phyloP scores from a whole-genome alignment of 192 early-diverging fungal genomes.

The Chytriomyces sp. region DNA sequence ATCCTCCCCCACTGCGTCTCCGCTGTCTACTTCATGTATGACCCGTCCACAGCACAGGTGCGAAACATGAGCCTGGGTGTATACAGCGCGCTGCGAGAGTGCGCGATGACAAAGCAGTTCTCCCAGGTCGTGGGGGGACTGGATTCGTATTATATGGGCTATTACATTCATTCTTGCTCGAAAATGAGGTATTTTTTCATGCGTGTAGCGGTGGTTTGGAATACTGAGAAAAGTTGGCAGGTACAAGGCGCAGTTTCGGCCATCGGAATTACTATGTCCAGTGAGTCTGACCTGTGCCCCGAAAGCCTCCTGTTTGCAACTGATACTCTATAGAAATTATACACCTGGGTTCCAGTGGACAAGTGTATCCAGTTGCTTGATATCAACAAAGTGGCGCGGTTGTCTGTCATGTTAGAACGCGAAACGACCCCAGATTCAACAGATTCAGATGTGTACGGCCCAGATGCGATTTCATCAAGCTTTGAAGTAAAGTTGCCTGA shows the following conservation, averaged over 20 bases:
- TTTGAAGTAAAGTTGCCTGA: too few relatives aligned
- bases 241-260: constrained; percentile 81
- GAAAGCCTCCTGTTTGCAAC: background rate
- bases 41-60: constrained; percentile 67
- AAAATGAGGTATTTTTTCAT: constrained; percentile 98
- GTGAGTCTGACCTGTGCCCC: constrained; percentile 9
- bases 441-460: constrained; percentile 4
- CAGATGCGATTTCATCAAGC: background rate
- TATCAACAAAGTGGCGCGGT: constrained; percentile 50
- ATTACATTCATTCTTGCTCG: constrained; percentile 84
- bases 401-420: constrained; percentile 16
- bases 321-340: constrained; percentile 29
- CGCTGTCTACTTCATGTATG: constrained; percentile 94
- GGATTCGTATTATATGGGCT: constrained; percentile 93
- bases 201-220: too few relatives aligned
- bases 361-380: constrained; percentile 56
- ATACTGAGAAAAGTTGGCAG: too few relatives aligned
- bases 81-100: constrained; percentile 83
- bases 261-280: constrained; percentile 81
- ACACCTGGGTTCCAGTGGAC: constrained; percentile 45
- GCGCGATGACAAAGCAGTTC: constrained; percentile 62
- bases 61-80: constrained; percentile 77
- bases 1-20: constrained; percentile 86
- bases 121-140: constrained; percentile 49
- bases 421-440: background rate